Evolutionary conservation across 176 grass and related monocot genomes (phyloP).

Genomic region (Poa pratensis): DNA sequence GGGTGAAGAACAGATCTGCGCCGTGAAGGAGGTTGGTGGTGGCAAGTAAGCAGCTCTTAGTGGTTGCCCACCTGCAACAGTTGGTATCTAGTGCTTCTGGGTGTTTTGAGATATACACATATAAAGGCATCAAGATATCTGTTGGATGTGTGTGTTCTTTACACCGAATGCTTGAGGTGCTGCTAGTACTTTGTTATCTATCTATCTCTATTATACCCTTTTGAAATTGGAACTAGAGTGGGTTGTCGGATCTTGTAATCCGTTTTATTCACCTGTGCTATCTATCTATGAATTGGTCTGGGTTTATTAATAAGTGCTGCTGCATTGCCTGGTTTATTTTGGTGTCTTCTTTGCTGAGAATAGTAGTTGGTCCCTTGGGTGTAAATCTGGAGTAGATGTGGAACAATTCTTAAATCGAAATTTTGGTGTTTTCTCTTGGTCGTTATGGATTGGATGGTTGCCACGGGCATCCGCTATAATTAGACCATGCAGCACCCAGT

Average conservation of each 20-base stretch:
- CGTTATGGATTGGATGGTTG: no score
- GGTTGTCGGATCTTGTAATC: neutral
- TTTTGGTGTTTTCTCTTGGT: no score
- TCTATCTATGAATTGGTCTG: slow-evolving; percentile 34
- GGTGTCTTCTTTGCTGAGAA: neutral
- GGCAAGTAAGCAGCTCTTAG: slow-evolving; percentile 25
- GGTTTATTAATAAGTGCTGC: neutral
- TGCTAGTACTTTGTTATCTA: slow-evolving; percentile 25
- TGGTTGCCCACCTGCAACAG: neutral
- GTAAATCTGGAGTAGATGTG: neutral
- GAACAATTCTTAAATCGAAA: no score
- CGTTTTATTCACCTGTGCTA: neutral
- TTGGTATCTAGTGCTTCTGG: slow-evolving; percentile 28
- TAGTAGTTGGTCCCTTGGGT: neutral
- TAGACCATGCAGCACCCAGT: no score
- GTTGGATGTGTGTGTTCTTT: slow-evolving; percentile 21
- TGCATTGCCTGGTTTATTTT: neutral
- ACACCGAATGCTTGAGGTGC: slow-evolving; percentile 22
- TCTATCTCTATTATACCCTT: neutral
- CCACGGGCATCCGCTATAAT: no score
- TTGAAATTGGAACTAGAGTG: slow-evolving; percentile 20
- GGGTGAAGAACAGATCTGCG: slow-evolving; percentile 68
- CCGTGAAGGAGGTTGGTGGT: slow-evolving; percentile 53
- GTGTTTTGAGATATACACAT: slow-evolving; percentile 34
- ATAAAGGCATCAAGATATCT: slow-evolving; percentile 39